These are phyloP conservation scores for Hypoxylon sp. DNA, from an alignment of 2,329 filamentous ascomycete species.

Conservation along the genomic window DNA sequence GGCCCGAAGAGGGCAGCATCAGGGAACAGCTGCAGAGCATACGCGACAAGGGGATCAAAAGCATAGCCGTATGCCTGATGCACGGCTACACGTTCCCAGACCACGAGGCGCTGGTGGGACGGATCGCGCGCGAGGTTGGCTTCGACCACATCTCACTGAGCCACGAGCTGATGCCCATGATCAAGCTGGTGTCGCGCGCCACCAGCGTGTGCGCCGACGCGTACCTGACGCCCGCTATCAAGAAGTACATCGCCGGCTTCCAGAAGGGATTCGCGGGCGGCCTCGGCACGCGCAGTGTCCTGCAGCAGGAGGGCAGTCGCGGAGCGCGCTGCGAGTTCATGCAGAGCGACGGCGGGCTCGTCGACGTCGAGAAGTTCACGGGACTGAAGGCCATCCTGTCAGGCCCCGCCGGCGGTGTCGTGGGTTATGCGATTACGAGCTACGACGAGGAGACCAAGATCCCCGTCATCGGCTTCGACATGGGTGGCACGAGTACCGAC, in stretches of 20 bases:
- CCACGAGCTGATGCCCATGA: slow-evolving; percentile 86
- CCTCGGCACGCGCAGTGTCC: too few relatives aligned
- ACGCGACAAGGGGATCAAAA: slow-evolving; percentile 77
- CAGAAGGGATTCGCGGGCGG: slow-evolving; percentile 27
- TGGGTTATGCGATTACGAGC: slow-evolving; percentile 79
- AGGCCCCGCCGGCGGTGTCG: slow-evolving; percentile 85
- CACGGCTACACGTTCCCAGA: slow-evolving; percentile 91
- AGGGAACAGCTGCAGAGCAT: slow-evolving; percentile 72
- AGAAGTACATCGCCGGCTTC: slow-evolving; percentile 38
- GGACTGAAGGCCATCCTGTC: slow-evolving; percentile 85
- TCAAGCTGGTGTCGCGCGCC: slow-evolving; percentile 66
- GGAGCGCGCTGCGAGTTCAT: slow-evolving; percentile 46
- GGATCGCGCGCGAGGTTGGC: slow-evolving; percentile 81
- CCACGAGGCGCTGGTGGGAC: slow-evolving; percentile 82
- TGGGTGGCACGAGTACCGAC: slow-evolving; percentile 67
- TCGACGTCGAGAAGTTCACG: slow-evolving; percentile 71
- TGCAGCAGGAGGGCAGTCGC: too few relatives aligned
- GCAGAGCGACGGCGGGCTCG: slow-evolving; percentile 57
- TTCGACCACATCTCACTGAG: slow-evolving; percentile 84
- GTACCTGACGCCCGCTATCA: slow-evolving; percentile 40
- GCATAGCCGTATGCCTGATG: slow-evolving; percentile 90
- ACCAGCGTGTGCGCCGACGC: slow-evolving; percentile 35
- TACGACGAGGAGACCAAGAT: slow-evolving; percentile 69
- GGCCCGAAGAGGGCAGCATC: slow-evolving; percentile 69
- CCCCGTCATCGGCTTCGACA: slow-evolving; percentile 82